A percentile compares a stretch with the other conserved stretches of the same genome.
Evolutionary conservation across 1,139 yeast genomes (phyloP).

Genomic region (Kodamaea arcana): DNA sequence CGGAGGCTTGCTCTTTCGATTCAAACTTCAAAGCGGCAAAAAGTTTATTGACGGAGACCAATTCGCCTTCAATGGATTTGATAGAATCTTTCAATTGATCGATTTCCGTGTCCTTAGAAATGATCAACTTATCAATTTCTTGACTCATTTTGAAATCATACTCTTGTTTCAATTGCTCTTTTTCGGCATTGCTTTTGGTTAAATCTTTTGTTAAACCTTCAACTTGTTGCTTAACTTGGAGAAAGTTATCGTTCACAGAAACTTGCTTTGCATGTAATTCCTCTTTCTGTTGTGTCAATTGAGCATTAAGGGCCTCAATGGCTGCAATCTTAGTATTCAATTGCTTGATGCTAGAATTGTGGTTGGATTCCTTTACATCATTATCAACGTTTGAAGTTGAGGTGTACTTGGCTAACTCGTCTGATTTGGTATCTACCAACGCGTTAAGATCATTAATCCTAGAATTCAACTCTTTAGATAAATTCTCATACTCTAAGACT

Average conservation of each 20-base stretch:
- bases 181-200: slow-evolving; percentile 10
- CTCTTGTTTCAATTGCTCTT: slow-evolving; percentile 17
- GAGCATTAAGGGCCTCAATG: slow-evolving; percentile 8
- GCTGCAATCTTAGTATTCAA: slow-evolving; percentile 9
- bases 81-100: slow-evolving; percentile 10
- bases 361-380: slow-evolving; percentile 5
- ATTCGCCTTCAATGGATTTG: slow-evolving; percentile 3
- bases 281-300: slow-evolving; percentile 6
- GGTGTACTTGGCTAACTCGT: slow-evolving; percentile 8
- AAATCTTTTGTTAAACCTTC: slow-evolving; percentile 7
- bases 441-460: slow-evolving; percentile 12
- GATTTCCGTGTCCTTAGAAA: slow-evolving; percentile 23
- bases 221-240: slow-evolving; percentile 4
- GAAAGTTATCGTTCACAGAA: slow-evolving; percentile 5
- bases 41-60: slow-evolving; percentile 5
- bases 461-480: slow-evolving; percentile 13
- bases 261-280: slow-evolving; percentile 10
- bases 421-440: slow-evolving; percentile 10
- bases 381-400: slow-evolving; percentile 6
- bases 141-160: slow-evolving; percentile 27
- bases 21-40: slow-evolving; percentile 1
- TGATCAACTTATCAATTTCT: slow-evolving; percentile 27
- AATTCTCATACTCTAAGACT: slow-evolving; percentile 17
- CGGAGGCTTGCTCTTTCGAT: not conserved
- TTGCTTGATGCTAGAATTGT: slow-evolving; percentile 5